A percentile compares a stretch with the other conserved stretches of the same genome.
Conservation (phyloP, 2,329 filamentous ascomycete species). For the Rhynchosporium graminicola region DNA sequence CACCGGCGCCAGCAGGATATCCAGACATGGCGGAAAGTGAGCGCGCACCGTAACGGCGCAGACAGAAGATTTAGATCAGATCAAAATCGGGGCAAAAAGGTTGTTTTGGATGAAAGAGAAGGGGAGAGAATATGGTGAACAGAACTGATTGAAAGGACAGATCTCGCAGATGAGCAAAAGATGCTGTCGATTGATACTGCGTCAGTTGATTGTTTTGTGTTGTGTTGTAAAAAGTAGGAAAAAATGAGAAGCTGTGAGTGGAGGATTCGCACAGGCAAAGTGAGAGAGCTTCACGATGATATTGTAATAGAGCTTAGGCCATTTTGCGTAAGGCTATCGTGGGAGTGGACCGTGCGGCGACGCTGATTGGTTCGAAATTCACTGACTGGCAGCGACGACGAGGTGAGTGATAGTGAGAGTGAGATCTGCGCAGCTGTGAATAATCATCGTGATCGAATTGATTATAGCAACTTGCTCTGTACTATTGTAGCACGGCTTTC, state of each 20-base stretch:
- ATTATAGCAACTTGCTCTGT: background rate
- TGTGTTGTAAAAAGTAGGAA: constrained; percentile 16
- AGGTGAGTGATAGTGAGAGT: background rate
- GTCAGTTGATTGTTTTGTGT: background rate
- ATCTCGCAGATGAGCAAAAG: constrained; percentile 20
- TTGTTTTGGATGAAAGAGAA: constrained; percentile 14
- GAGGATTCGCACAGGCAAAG: background rate
- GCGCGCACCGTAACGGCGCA: constrained; percentile 39
- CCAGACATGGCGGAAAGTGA: constrained; percentile 41
- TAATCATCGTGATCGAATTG: background rate
- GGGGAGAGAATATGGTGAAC: constrained; percentile 16
- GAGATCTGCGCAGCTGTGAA: background rate
- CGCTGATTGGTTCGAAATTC: constrained; percentile 13
- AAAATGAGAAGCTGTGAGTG: constrained; percentile 7
- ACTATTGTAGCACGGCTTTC: no score
- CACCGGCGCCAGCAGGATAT: constrained; percentile 36
- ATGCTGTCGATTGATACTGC: constrained; percentile 8
- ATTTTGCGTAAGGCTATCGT: constrained; percentile 12
- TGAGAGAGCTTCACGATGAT: constrained; percentile 8
- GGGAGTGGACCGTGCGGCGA: constrained; percentile 3
- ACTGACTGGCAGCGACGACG: constrained; percentile 2
- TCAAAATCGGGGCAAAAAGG: constrained; percentile 31
- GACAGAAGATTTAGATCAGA: constrained; percentile 33
- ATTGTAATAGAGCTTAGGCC: constrained; percentile 12
- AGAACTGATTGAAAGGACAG: constrained; percentile 16